These are phyloP conservation scores for Phytophthora kernoviae DNA, from an alignment of 352 stramenopile species.

Conservation along the genomic window DNA sequence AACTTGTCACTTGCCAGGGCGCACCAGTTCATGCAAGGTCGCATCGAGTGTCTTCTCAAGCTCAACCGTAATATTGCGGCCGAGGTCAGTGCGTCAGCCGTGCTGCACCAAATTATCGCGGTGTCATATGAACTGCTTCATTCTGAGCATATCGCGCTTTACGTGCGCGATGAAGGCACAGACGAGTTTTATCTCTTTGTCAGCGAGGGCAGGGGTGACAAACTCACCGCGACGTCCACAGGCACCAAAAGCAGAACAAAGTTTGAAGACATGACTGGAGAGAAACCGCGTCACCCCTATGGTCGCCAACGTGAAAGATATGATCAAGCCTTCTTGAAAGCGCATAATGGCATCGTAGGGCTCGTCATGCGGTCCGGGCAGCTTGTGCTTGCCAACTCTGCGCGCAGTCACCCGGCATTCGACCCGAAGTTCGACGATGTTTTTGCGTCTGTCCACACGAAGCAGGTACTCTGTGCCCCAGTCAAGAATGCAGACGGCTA, in stretches of 20 bases:
- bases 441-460: constrained; percentile 56
- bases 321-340: constrained; percentile 61
- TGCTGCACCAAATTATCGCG: constrained; percentile 69
- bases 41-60: constrained; percentile 76
- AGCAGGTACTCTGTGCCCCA: constrained; percentile 63
- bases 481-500: constrained; percentile 56
- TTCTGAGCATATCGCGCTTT: constrained; percentile 69
- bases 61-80: constrained; percentile 77
- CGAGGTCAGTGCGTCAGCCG: constrained; percentile 54
- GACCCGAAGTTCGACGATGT: constrained; percentile 59
- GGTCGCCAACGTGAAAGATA: constrained; percentile 31
- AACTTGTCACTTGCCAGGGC: constrained; percentile 72
- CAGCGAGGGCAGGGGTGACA: constrained; percentile 13
- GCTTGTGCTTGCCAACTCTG: constrained; percentile 68
- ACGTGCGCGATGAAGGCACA: constrained; percentile 67
- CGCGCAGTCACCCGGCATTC: constrained; percentile 56
- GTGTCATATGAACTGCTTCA: constrained; percentile 70
- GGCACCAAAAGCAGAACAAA: constrained; percentile 17
- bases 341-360: constrained; percentile 73
- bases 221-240: neutral
- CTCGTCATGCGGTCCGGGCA: constrained; percentile 69
- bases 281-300: constrained; percentile 8
- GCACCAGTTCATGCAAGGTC: constrained; percentile 65
- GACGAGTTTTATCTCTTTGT: constrained; percentile 68
- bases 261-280: constrained; percentile 4